Base-by-base conservation (phyloP, 1,139 yeast genomes). In the Saccharomyces hybrid region DNA sequence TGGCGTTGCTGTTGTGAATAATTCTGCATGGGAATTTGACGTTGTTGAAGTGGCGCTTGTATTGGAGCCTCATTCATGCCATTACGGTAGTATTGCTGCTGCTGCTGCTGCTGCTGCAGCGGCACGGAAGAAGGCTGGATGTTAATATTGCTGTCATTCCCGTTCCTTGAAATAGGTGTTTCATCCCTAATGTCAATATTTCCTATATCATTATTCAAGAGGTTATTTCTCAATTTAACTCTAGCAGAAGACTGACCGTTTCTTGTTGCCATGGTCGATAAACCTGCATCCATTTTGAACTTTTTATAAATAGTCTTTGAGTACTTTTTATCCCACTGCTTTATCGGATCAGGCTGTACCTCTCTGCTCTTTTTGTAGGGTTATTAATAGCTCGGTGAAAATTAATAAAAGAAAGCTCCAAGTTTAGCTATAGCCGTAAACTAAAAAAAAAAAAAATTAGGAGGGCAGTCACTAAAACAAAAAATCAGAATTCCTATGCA, bases 141-240 rank as follows among this genome's bases (percentile, higher is more conserved):
- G 49, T 34, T 34, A 49, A 16, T 20, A 32, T 27, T 44, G 6
- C 26, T 26, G 27, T 13, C 34, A 30, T 50, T 48, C 9, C 27
- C 38, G 25, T 28, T 30, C 46, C 53, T 50, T 52, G 54, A 25
- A 6, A 67, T 61, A 6, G 73, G 75, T 0, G 65, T 63, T 56
- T 77, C 79, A 27, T 74, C 61, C 8, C 71, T 58, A 11, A 77
- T 67, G 54, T 76, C 78, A 28, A 77, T 76, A 57, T 63, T 67
- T 0, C 78, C 80, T 5, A 73, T 61, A 30, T 73, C 73, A 50
- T 61, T 65, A 44, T 67, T 69, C 42, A 76, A 57, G 27, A 74
- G 65, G 55, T 72, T 71, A 52, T 65, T 71, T 56, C 76, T 59
- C 54, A 69, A 47, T 50, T 60, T 62, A 7, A 59, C 63, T 44